Evolutionary conservation across 2,329 filamentous ascomycete species (phyloP), one percentile per base, ranked within the genome.

Genomic region (Pyrenophora tritici-repentis): DNA sequence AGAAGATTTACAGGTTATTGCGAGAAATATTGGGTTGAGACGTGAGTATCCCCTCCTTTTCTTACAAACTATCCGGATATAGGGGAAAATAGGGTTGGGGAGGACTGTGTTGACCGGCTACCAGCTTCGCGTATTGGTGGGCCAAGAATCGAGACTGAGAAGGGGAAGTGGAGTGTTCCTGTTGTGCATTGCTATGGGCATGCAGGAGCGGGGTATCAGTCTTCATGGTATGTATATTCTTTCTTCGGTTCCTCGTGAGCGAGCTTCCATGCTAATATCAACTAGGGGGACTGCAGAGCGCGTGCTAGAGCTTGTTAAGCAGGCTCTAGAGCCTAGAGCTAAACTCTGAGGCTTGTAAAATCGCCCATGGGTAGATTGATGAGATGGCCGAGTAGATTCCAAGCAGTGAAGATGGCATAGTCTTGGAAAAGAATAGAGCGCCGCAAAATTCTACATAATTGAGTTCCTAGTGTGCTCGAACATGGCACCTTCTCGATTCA

Each of bases 11-110:
- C 86, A 88, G 68, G 79, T 96, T 14, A 81, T 96, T 43, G 81
- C 90, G 9, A 90, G 95, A 68, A 88, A 86, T 4, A 91, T 96
- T 20, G 92, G 92, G 0, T 68, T 96, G 65, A 81, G 92, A 56
- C 92, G 67, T 70, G 22, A 65, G 67, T 71, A 9, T 9, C 8
- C 13, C 4, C 1, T 16, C n/a, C 18, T 8, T 12, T 17, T 37
- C 10, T 20, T 18, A 20, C 33, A 24, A 4, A 6, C 13, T 8
- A 17, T 7, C 9, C 6, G 22, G 22, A 7, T 6, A 24, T 24
- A 6, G 6, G 22, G 8, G 22, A 24, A 24, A 24, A 9, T 1
- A 2, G 8, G 22, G 8, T 24, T 24, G 22, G 4, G 22, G 5
- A 24, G 8, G 22, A 24, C 18, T 24, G 5, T 26, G 24, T 33